Conservation (phyloP, 768 basidiomycete species). For the Mycena amicta region DNA sequence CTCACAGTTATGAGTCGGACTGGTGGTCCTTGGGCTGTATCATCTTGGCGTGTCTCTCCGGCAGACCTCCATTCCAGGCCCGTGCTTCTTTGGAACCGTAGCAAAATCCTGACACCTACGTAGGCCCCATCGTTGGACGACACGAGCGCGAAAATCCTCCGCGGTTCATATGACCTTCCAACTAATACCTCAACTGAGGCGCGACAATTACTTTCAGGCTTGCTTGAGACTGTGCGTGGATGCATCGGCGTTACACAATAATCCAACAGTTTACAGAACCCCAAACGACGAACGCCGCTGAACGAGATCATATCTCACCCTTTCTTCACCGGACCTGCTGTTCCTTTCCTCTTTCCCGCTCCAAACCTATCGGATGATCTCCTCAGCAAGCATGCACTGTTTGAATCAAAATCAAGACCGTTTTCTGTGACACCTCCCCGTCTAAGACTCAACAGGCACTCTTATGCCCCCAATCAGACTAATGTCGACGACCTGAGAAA, state of each 20-base stretch:
- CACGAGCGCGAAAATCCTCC: constrained; percentile 27
- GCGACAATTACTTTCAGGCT: constrained; percentile 30
- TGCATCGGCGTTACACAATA: constrained; percentile 5
- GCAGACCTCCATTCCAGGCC: constrained; percentile 36
- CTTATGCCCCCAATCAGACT: constrained; percentile 12
- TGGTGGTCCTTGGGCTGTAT: constrained; percentile 53
- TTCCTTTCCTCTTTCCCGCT: constrained; percentile 5
- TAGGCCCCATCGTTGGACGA: constrained; percentile 25
- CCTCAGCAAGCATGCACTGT: constrained; percentile 19
- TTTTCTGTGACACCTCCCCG: constrained; percentile 1
- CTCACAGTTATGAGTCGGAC: constrained; percentile 42
- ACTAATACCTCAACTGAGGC: constrained; percentile 24
- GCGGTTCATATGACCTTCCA: constrained; percentile 28
- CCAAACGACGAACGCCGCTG: constrained; percentile 30
- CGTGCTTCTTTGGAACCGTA: constrained; percentile 1
- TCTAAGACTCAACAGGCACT: constrained; percentile 8
- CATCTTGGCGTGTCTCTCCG: constrained; percentile 39
- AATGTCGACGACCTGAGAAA: constrained; percentile 27
- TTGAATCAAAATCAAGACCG: constrained; percentile 10
- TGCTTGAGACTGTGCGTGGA: constrained; percentile 31
- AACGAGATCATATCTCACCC: constrained; percentile 31
- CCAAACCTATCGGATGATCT: constrained; percentile 5
- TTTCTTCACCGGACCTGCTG: constrained; percentile 30
- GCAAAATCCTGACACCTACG: background rate
- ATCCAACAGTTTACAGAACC: constrained; percentile 24